Percentiles rank a stretch among this genome's conserved stretches.
These are phyloP conservation scores for Ceratobasidium sp. DNA, from an alignment of 1,284 basidiomycete genomes.

Conservation along the genomic window DNA sequence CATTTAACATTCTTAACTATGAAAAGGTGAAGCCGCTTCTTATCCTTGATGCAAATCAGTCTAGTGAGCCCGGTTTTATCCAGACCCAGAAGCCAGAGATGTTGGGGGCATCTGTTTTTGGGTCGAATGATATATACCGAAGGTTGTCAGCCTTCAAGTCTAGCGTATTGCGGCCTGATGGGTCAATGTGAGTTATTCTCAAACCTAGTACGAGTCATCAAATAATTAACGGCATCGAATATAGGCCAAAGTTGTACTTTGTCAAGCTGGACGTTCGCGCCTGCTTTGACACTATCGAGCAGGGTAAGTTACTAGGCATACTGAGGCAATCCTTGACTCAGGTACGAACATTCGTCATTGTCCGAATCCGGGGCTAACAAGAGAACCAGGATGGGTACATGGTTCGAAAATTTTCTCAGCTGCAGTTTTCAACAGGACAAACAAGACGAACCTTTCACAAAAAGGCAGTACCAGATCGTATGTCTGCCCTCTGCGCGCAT, in stretches of 20 bases:
- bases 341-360: background rate
- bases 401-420: slow-evolving; percentile 71
- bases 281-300: slow-evolving; percentile 97
- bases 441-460: slow-evolving; percentile 67
- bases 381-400: slow-evolving; percentile 56
- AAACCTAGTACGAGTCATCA: background rate
- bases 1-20: slow-evolving; percentile 86
- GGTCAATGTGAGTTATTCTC: slow-evolving; percentile 64
- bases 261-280: slow-evolving; percentile 96
- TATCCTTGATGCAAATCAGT: slow-evolving; percentile 31
- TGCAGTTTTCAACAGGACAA: slow-evolving; percentile 64
- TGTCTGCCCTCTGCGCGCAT: slow-evolving; percentile 32
- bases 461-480: slow-evolving; percentile 75
- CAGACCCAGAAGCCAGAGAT: slow-evolving; percentile 72
- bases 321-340: slow-evolving; percentile 64
- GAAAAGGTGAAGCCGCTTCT: slow-evolving; percentile 70
- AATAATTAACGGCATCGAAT: slow-evolving; percentile 23
- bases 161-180: slow-evolving; percentile 61
- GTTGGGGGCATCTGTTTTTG: slow-evolving; percentile 83
- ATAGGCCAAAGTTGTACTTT: slow-evolving; percentile 88
- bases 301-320: slow-evolving; percentile 84
- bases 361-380: slow-evolving; percentile 49
- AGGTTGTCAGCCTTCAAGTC: slow-evolving; percentile 78
- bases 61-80: slow-evolving; percentile 18
- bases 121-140: slow-evolving; percentile 83